Conservation (phyloP, 179 eudicot species). For the Gypsophila paniculata region DNA sequence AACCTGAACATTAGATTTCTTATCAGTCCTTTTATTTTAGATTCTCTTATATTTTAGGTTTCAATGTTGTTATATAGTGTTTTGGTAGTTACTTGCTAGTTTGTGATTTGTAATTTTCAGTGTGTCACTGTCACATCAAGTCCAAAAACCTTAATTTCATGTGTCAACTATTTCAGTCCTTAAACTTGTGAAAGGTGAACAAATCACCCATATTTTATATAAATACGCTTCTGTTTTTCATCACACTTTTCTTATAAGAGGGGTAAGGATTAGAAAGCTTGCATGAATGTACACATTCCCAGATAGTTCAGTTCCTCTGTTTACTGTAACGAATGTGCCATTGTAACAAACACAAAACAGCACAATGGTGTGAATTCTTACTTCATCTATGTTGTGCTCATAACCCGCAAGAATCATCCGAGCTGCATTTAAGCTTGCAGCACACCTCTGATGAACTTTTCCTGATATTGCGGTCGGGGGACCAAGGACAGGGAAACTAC, state of each 20-base stretch:
- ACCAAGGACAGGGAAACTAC: constrained; percentile 76
- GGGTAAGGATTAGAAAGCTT: neutral
- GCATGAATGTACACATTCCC: neutral
- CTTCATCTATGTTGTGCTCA: constrained; percentile 91
- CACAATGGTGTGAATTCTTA: constrained; percentile 30
- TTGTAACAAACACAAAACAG: neutral
- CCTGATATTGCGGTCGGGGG: constrained; percentile 95
- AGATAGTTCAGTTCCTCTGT: neutral
- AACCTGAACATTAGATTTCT: too few species aligned
- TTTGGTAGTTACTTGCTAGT: too few species aligned
- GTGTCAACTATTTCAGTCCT: too few species aligned
- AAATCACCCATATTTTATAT: too few species aligned
- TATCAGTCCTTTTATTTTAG: too few species aligned
- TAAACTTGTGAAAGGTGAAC: neutral
- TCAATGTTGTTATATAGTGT: too few species aligned
- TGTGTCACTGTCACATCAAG: too few species aligned
- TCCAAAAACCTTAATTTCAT: too few species aligned
- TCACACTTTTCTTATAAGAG: neutral
- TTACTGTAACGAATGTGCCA: neutral
- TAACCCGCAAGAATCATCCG: constrained; percentile 95
- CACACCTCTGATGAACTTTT: constrained; percentile 96
- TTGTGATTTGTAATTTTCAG: too few species aligned
- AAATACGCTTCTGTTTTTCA: too few species aligned
- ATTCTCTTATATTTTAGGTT: too few species aligned
- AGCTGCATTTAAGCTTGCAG: constrained; percentile 86